Evolutionary conservation across 2,329 filamentous ascomycete genomes (phyloP), one percentile per base, ranked within the genome.

Genomic region (Pezicula carpinea): DNA sequence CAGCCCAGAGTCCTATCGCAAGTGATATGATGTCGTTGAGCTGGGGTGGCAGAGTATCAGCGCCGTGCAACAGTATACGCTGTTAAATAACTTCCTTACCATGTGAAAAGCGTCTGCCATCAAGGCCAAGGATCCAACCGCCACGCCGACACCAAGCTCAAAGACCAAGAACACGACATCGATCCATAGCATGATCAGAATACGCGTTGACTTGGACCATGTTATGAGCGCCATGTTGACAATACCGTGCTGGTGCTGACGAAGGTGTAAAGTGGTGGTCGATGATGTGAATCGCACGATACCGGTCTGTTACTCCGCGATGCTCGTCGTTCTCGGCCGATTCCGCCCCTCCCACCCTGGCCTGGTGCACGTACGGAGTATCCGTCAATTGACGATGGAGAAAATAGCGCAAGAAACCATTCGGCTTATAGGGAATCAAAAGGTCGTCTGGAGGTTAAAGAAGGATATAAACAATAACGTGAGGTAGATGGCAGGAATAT

Each of bases 81-180:
- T 18, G 21, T 14, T 35, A 23, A 29, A 29, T 13, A 29, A 10
- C 26, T 29, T 41, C 67, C 77, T 59, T 64, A 89, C 87, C 93
- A 99, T 99, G 71, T 99, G 93, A 68, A 99, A 99, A 50, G 93
- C 90, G 72, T 99, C 93, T 45, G 93, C 93, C 64, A 95, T 90
- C 49, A 99, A 79, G 32, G 93, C 93, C 58, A 99, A 79, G 15
- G 93, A 97, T 64, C 91, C 85, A 51, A 95, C 89, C 53, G 85
- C 73, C 73, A 96, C 89, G 52, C 93, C 92, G 52, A 86, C 82
- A 48, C 86, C 82, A 52, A 99, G 71, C 70, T 99, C 93, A 49
- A 97, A 73, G 40, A 96, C 69, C 70, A 99, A 96, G 73, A 99
- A 99, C 34, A 79, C 76, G 44, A 83, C 77, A 70, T 97, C 92